Conservation (phyloP, 2,329 filamentous ascomycete genomes). For the Cladophialophora exuberans region DNA sequence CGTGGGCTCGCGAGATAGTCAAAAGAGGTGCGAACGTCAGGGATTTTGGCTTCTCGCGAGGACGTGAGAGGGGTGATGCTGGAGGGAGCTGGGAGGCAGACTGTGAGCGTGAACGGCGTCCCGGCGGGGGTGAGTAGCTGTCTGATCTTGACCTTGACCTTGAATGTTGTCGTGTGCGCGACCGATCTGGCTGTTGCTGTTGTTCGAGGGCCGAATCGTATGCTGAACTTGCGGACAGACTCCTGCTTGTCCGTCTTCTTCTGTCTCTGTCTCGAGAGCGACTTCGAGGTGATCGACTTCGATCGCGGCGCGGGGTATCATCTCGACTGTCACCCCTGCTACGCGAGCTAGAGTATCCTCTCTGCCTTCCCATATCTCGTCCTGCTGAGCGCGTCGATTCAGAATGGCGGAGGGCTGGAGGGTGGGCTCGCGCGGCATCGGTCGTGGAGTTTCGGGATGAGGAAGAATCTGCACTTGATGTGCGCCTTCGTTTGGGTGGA, state of each 20-base stretch:
- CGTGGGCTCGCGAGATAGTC: constrained; percentile 42
- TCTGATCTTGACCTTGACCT: constrained; percentile 54
- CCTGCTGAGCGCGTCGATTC: constrained; percentile 17
- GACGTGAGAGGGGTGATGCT: not conserved
- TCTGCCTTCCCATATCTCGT: constrained; percentile 14
- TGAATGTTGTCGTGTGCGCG: constrained; percentile 34
- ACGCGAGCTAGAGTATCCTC: constrained; percentile 24
- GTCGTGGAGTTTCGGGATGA: constrained; percentile 17
- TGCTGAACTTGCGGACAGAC: constrained; percentile 18
- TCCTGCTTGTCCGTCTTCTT: constrained; percentile 17
- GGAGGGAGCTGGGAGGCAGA: constrained; percentile 27
- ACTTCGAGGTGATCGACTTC: constrained; percentile 12
- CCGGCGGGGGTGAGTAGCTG: constrained; percentile 37
- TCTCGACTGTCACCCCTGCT: constrained; percentile 19
- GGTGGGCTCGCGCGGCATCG: constrained; percentile 10
- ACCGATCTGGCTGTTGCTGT: constrained; percentile 21
- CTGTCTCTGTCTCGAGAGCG: constrained; percentile 6
- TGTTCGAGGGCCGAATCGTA: constrained; percentile 28
- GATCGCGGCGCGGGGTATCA: not conserved
- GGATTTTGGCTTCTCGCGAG: constrained; percentile 22
- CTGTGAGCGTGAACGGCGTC: constrained; percentile 32
- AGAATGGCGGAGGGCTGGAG: constrained; percentile 10
- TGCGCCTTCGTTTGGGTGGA: constrained; percentile 28
- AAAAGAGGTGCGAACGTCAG: constrained; percentile 27
- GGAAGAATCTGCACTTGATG: constrained; percentile 25